Evolutionary conservation across 2,329 filamentous ascomycete genomes (phyloP).

Genomic region (Talaromyces piceae): DNA sequence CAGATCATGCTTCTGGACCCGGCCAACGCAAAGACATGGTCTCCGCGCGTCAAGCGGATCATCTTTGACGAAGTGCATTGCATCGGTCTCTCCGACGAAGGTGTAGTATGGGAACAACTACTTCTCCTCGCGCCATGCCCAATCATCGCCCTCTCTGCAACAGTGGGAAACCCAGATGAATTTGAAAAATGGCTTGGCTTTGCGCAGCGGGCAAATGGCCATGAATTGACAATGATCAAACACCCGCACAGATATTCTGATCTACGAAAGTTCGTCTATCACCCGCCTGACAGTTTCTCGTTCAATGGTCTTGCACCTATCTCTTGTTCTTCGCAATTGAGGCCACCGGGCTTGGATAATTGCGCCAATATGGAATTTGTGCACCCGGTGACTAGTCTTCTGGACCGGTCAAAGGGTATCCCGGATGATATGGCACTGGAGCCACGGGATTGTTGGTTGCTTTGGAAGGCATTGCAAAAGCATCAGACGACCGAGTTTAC

Average conservation of each 20-base stretch:
- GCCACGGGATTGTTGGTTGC: conserved; percentile 59
- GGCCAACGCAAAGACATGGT: conserved; percentile 60
- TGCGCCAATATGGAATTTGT: conserved; percentile 50
- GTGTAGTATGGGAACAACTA: conserved; percentile 71
- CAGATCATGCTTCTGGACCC: conserved; percentile 69
- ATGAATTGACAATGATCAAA: conserved; percentile 59
- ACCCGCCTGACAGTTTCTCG: conserved; percentile 39
- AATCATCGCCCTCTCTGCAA: conserved; percentile 72
- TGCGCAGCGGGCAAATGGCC: conserved; percentile 57
- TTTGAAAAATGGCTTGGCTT: conserved; percentile 62
- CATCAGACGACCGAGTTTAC: conserved; percentile 45
- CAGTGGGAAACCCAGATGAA: conserved; percentile 65
- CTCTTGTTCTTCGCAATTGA: background rate
- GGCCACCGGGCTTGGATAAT: conserved; percentile 40
- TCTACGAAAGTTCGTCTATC: conserved; percentile 65
- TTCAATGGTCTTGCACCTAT: conserved; percentile 47
- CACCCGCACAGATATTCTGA: conserved; percentile 68
- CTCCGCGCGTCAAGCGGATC: conserved; percentile 61
- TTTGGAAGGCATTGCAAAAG: conserved; percentile 59
- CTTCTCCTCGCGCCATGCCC: conserved; percentile 66
- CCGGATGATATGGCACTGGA: conserved; percentile 64
- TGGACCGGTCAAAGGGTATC: conserved; percentile 54
- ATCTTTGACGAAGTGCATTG: conserved; percentile 80
- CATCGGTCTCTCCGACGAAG: conserved; percentile 69
- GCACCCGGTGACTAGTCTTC: conserved; percentile 59